These are phyloP conservation scores for Trematosphaeria pertusa DNA, from an alignment of 2,329 filamentous ascomycete genomes.

Conservation along the genomic window DNA sequence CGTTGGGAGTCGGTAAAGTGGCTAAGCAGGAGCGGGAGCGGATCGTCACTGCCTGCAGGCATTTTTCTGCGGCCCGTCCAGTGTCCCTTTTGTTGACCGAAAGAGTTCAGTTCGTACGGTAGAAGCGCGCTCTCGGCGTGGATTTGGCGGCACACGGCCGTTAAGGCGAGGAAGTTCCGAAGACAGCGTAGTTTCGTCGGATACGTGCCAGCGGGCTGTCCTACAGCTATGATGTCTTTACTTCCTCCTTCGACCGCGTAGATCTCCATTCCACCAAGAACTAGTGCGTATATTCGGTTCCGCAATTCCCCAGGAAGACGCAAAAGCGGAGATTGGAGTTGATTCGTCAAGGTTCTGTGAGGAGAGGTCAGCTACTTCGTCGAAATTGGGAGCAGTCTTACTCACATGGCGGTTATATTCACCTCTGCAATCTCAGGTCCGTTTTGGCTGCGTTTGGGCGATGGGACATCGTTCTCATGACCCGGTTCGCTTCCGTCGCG, in stretches of 20 bases:
- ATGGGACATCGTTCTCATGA: too few species aligned
- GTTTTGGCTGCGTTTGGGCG: too few species aligned
- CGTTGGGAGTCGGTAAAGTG: too few species aligned
- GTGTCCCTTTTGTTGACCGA: too few species aligned
- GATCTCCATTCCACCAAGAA: neutral
- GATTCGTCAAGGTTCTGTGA: neutral
- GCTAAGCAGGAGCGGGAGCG: too few species aligned
- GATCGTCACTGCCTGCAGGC: too few species aligned
- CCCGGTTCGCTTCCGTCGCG: too few species aligned
- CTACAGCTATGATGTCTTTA: neutral
- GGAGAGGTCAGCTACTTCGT: neutral
- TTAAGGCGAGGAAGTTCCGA: neutral
- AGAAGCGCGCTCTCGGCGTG: neutral
- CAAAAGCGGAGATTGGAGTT: neutral
- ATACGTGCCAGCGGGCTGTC: neutral
- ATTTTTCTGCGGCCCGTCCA: too few species aligned
- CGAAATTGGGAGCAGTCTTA: neutral
- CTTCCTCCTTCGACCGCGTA: neutral
- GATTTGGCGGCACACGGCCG: neutral
- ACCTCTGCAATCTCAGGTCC: too few species aligned
- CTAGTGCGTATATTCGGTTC: neutral
- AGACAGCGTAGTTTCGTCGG: neutral
- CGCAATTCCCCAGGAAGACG: neutral
- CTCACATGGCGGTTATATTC: neutral
- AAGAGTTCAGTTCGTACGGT: too few species aligned